These are phyloP conservation scores for Thyridium curvatum DNA, from an alignment of 2,329 filamentous ascomycete species.

Conservation along the genomic window DNA sequence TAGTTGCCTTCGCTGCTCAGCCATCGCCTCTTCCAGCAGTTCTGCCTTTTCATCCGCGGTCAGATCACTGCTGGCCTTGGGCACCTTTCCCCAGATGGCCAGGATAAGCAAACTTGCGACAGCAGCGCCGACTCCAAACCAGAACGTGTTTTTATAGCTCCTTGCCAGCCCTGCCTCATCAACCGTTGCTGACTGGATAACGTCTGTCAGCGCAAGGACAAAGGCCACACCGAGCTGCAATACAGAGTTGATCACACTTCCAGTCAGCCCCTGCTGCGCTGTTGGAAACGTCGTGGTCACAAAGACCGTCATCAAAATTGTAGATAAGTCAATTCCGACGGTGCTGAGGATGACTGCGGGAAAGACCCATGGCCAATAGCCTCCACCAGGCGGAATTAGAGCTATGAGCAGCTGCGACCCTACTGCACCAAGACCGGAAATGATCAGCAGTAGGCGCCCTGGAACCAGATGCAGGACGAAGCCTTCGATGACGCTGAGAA, in stretches of 20 bases:
- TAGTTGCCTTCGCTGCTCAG: too few species aligned
- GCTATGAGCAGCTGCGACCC: slow-evolving; percentile 57
- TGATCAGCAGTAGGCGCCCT: slow-evolving; percentile 54
- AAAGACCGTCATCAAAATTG: slow-evolving; percentile 70
- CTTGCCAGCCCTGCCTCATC: too few species aligned
- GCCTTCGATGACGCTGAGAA: slow-evolving; percentile 57
- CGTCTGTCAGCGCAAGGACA: slow-evolving; percentile 64
- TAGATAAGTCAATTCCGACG: slow-evolving; percentile 70
- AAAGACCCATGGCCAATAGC: slow-evolving; percentile 71
- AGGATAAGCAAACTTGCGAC: slow-evolving; percentile 45
- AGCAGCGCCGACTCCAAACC: slow-evolving; percentile 55
- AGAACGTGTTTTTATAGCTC: slow-evolving; percentile 40
- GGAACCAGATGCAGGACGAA: slow-evolving; percentile 60
- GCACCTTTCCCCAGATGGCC: slow-evolving; percentile 44
- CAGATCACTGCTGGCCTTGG: slow-evolving; percentile 31
- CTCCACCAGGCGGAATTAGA: slow-evolving; percentile 50
- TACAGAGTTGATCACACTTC: slow-evolving; percentile 64
- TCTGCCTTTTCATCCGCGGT: slow-evolving; percentile 14
- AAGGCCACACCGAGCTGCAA: slow-evolving; percentile 68
- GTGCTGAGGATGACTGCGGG: slow-evolving; percentile 64
- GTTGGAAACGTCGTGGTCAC: slow-evolving; percentile 66
- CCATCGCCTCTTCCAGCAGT: slow-evolving; percentile 3
- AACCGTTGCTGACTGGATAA: slow-evolving; percentile 34
- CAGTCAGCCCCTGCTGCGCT: slow-evolving; percentile 63
- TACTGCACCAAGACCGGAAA: slow-evolving; percentile 55